phyloP scores from a whole-genome alignment of 108 stramenopile species.

The Bacterosira constricta region DNA sequence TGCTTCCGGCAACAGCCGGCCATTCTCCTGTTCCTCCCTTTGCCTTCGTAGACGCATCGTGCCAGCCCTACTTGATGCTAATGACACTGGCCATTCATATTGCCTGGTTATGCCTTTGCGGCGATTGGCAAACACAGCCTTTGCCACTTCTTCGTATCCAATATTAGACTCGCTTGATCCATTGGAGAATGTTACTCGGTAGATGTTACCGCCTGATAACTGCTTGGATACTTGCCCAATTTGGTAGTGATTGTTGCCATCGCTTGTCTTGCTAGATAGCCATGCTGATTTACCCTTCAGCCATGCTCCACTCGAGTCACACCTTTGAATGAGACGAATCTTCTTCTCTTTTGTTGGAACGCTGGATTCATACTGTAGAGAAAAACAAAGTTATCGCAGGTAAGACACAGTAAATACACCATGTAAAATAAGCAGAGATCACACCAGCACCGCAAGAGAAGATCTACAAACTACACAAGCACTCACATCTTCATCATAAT shows the following conservation, averaged over 20 bases:
- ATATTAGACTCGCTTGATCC: slow-evolving; percentile 12
- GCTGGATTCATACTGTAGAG: slow-evolving; percentile 35
- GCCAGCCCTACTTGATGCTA: slow-evolving; percentile 6
- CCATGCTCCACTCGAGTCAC: slow-evolving; percentile 30
- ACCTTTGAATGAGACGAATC: slow-evolving; percentile 31
- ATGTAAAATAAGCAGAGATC: too few relatives aligned
- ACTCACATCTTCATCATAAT: slow-evolving; percentile 47
- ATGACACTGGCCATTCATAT: slow-evolving; percentile 18
- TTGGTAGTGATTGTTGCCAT: background rate
- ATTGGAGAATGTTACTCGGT: slow-evolving; percentile 16
- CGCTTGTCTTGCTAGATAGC: background rate
- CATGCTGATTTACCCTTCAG: slow-evolving; percentile 9
- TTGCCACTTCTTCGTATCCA: slow-evolving; percentile 14
- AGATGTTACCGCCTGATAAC: background rate
- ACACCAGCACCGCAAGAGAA: background rate
- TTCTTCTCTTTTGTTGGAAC: slow-evolving; percentile 45
- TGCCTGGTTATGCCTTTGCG: background rate
- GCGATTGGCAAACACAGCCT: slow-evolving; percentile 8
- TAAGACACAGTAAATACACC: too few relatives aligned
- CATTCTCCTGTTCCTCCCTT: slow-evolving; percentile 13
- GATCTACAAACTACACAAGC: background rate
- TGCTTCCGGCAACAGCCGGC: background rate
- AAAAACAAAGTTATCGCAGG: too few relatives aligned
- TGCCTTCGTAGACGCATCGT: slow-evolving; percentile 17
- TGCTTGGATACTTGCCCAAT: slow-evolving; percentile 16